Percentiles rank a stretch among this genome's conserved stretches.
phyloP scores from a whole-genome alignment of 192 early-diverging fungal species.

The Podila epicladia region DNA sequence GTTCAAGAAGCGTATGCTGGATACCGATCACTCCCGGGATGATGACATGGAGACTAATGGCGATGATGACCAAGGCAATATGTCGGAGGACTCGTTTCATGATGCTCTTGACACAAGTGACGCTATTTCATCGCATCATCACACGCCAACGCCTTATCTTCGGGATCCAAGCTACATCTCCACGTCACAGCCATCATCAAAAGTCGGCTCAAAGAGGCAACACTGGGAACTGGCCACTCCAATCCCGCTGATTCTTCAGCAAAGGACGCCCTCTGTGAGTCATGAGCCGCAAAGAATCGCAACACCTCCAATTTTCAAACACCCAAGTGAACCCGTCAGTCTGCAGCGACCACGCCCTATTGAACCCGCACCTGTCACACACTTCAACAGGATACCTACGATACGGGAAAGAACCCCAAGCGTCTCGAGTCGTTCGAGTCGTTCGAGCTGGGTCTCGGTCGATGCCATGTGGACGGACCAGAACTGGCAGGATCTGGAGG shows the following conservation, averaged over 20 bases:
- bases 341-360: constrained; percentile 14
- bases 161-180: neutral
- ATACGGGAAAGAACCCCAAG: neutral
- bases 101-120: constrained; percentile 13
- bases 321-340: neutral
- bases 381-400: neutral
- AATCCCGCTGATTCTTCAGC: constrained; percentile 1
- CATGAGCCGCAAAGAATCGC: neutral
- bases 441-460: neutral
- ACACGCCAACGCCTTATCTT: neutral
- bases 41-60: too few relatives aligned
- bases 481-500: constrained; percentile 34
- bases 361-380: too few relatives aligned
- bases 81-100: constrained; percentile 18
- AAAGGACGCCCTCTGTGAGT: neutral
- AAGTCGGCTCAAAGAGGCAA: neutral
- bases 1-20: neutral
- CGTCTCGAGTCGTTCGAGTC: neutral
- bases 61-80: neutral
- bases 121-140: neutral
- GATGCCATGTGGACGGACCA: constrained; percentile 14
- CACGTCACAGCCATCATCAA: neutral
- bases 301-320: too few relatives aligned
- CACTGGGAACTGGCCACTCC: constrained; percentile 11
- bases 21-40: neutral